A percentile compares a stretch with the other conserved stretches of the same genome.
Evolutionary conservation across 768 basidiomycete genomes (phyloP).

Genomic region (Filobasidium floriforme): DNA sequence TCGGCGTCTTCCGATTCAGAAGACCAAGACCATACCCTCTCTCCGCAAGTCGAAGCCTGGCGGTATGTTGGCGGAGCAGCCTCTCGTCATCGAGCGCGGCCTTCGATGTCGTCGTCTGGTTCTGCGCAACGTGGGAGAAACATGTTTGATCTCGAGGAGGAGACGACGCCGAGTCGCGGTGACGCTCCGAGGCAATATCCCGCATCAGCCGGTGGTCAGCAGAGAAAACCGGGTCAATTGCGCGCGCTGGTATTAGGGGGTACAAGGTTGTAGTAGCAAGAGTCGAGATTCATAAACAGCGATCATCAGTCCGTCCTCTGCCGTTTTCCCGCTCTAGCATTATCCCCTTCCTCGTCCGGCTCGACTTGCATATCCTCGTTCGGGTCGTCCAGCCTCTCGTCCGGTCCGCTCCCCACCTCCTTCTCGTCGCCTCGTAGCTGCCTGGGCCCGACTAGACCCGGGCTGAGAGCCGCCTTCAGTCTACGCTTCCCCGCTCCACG

Average conservation of each 20-base stretch:
- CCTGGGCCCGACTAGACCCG: no score
- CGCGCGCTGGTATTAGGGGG: not conserved
- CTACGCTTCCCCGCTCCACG: no score
- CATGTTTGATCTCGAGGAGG: slow-evolving; percentile 18
- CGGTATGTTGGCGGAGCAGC: slow-evolving; percentile 1
- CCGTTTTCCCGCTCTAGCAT: no score
- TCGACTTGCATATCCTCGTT: no score
- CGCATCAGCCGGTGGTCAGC: not conserved
- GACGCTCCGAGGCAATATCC: not conserved
- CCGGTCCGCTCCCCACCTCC: no score
- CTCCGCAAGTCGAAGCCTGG: slow-evolving; percentile 12
- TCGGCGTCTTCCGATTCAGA: slow-evolving; percentile 11
- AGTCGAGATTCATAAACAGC: no score
- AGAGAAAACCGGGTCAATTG: not conserved
- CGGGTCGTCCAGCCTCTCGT: no score
- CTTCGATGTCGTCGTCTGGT: slow-evolving; percentile 18
- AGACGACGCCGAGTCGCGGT: not conserved
- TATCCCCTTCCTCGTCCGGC: no score
- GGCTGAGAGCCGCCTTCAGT: no score
- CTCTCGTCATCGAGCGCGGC: slow-evolving; percentile 5
- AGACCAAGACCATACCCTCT: slow-evolving; percentile 8
- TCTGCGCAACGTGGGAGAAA: slow-evolving; percentile 3
- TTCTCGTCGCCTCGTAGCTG: no score
- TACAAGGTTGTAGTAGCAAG: no score
- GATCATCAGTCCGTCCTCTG: no score